phyloP scores from a whole-genome alignment of 257 asterid species.

The Ajuga chamaepitys region DNA sequence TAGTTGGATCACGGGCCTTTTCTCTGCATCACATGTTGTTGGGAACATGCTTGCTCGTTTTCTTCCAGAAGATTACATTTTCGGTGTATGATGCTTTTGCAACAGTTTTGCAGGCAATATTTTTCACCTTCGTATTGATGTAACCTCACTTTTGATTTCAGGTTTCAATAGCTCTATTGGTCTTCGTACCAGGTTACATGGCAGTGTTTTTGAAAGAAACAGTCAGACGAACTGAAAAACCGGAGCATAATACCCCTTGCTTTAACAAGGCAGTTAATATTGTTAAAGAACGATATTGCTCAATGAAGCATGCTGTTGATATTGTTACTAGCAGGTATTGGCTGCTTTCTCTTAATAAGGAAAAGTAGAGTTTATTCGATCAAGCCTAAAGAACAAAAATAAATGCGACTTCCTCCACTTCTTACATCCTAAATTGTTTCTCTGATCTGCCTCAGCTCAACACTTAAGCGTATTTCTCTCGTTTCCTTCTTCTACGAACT shows the following conservation, averaged over 20 bases:
- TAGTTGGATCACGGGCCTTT: slow-evolving; percentile 87
- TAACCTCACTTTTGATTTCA: slow-evolving; percentile 25
- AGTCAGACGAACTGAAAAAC: slow-evolving; percentile 31
- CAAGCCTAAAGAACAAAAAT: too few species aligned
- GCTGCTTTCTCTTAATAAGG: too few species aligned
- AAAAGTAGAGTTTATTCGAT: too few species aligned
- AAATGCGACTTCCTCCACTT: not conserved
- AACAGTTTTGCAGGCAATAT: not conserved
- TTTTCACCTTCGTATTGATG: not conserved
- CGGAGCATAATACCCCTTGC: slow-evolving; percentile 23
- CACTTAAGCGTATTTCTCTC: slow-evolving; percentile 64
- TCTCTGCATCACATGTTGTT: slow-evolving; percentile 81
- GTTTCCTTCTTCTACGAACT: slow-evolving; percentile 83
- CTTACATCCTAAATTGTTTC: slow-evolving; percentile 4
- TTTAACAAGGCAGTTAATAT: slow-evolving; percentile 42
- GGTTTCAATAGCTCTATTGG: slow-evolving; percentile 72
- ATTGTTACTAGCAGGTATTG: slow-evolving; percentile 60
- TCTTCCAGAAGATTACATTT: slow-evolving; percentile 66
- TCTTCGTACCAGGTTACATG: slow-evolving; percentile 64
- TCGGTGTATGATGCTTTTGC: slow-evolving; percentile 40
- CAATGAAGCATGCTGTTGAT: slow-evolving; percentile 63
- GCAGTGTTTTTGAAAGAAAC: slow-evolving; percentile 64
- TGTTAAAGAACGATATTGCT: slow-evolving; percentile 48
- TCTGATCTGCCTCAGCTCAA: slow-evolving; percentile 41
- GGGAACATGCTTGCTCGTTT: slow-evolving; percentile 82